Percentiles rank a stretch among this genome's conserved stretches.
Conservation (phyloP, 2,329 filamentous ascomycete genomes). For the Aureobasidium sp. region DNA sequence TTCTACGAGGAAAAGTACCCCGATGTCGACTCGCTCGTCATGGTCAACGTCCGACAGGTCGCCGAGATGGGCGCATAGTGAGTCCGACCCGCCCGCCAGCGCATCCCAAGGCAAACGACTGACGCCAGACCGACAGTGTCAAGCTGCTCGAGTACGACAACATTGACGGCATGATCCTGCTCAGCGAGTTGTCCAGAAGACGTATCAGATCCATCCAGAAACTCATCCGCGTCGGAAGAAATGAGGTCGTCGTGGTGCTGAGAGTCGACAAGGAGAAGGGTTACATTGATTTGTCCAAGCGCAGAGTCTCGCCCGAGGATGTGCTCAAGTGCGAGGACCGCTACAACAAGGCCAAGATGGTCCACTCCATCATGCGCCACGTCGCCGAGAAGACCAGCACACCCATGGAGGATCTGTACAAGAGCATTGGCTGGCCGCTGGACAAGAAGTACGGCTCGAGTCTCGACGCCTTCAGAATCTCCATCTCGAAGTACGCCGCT, state of each 20-base stretch:
- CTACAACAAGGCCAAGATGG: slow-evolving; percentile 99
- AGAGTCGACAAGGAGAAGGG: slow-evolving; percentile 99
- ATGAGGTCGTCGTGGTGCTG: slow-evolving; percentile 96
- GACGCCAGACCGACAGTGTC: slow-evolving; percentile 43
- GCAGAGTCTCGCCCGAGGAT: slow-evolving; percentile 94
- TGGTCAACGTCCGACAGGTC: slow-evolving; percentile 99
- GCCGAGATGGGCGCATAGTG: slow-evolving; percentile 97
- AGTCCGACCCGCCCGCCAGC: background rate
- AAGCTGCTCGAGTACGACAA: slow-evolving; percentile 99
- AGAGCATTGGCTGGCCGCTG: slow-evolving; percentile 91
- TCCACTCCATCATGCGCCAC: slow-evolving; percentile 97
- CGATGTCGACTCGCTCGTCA: slow-evolving; percentile 99
- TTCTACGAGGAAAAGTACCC: slow-evolving; percentile 98
- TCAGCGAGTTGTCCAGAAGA: slow-evolving; percentile 93
- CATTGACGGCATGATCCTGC: slow-evolving; percentile 99
- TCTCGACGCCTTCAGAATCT: slow-evolving; percentile 95
- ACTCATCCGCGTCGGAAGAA: slow-evolving; percentile 93
- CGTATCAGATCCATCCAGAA: slow-evolving; percentile 99
- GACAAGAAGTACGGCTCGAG: slow-evolving; percentile 81
- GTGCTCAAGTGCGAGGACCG: slow-evolving; percentile 97
- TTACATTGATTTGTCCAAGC: slow-evolving; percentile 98
- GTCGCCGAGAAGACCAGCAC: slow-evolving; percentile 94
- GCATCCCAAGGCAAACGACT: background rate
- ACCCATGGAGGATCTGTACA: slow-evolving; percentile 91
- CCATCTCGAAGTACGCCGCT: slow-evolving; percentile 59